Percentiles rank a stretch among this genome's conserved stretches.
Conservation (phyloP, 495 filamentous ascomycete genomes). For the Neurospora intermedia region DNA sequence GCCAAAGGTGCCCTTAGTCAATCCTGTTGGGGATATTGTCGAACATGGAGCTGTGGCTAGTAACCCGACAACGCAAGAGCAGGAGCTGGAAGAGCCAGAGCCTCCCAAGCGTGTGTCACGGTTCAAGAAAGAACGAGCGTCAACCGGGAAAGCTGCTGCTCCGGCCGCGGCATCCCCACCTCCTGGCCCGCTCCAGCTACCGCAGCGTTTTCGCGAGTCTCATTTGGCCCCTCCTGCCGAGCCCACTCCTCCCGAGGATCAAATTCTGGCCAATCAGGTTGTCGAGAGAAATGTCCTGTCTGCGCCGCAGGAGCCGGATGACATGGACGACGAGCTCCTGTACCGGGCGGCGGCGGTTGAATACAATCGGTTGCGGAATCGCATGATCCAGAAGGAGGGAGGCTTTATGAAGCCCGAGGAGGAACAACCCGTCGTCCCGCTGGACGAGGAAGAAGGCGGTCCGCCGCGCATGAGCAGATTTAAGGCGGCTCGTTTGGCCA, state of each 20-base stretch:
- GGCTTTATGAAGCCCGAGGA: slow-evolving; percentile 60
- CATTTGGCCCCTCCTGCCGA: slow-evolving; percentile 9
- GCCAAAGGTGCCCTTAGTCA: slow-evolving; percentile 22
- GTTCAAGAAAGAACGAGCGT: slow-evolving; percentile 31
- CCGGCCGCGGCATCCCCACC: slow-evolving; percentile 9
- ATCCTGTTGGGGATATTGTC: slow-evolving; percentile 41
- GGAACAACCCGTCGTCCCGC: slow-evolving; percentile 30
- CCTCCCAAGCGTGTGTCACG: slow-evolving; percentile 33
- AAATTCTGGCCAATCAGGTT: slow-evolving; percentile 46
- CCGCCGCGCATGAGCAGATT: slow-evolving; percentile 74
- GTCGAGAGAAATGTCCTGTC: slow-evolving; percentile 46
- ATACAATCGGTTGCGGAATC: slow-evolving; percentile 69
- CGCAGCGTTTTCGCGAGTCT: slow-evolving; percentile 11
- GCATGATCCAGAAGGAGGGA: slow-evolving; percentile 66
- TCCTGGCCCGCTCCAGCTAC: slow-evolving; percentile 23
- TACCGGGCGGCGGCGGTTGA: slow-evolving; percentile 69
- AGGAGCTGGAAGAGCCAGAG: slow-evolving; percentile 8
- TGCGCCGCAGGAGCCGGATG: slow-evolving; percentile 49
- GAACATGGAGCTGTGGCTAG: slow-evolving; percentile 29
- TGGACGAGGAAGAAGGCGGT: slow-evolving; percentile 58
- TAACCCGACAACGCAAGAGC: slow-evolving; percentile 22
- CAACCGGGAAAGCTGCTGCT: background rate
- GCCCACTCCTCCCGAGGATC: slow-evolving; percentile 45
- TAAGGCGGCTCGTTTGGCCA: slow-evolving; percentile 67
- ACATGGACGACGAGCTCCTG: slow-evolving; percentile 61